Percentiles rank a stretch among this genome's conserved stretches.
Evolutionary conservation across 192 early-diverging fungal species (phyloP).

Genomic region (Coemansia furcata): DNA sequence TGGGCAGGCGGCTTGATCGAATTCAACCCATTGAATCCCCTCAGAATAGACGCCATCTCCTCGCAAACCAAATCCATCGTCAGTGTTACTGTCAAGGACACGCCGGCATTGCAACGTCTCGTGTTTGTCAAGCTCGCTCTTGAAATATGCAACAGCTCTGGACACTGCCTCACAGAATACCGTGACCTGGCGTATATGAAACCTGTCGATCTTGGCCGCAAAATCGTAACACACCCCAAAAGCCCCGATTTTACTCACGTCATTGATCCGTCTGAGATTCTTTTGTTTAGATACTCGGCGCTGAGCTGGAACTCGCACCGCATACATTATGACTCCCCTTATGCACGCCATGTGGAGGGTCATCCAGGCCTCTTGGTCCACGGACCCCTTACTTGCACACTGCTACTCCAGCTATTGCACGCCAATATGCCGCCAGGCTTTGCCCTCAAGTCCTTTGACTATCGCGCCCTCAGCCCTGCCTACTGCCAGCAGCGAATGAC

Average conservation of each 20-base stretch:
- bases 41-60: conserved; percentile 64
- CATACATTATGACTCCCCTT: conserved; percentile 82
- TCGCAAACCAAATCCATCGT: conserved; percentile 59
- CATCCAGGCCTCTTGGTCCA: conserved; percentile 74
- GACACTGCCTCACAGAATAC: conserved; percentile 62
- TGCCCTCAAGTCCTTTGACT: conserved; percentile 61
- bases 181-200: conserved; percentile 69
- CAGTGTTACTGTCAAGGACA: conserved; percentile 58
- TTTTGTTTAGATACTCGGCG: conserved; percentile 85
- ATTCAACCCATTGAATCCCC: conserved; percentile 57
- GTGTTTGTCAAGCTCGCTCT: conserved; percentile 72
- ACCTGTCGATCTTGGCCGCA: conserved; percentile 25
- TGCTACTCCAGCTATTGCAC: conserved; percentile 67
- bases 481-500: conserved; percentile 59
- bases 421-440: conserved; percentile 40
- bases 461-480: conserved; percentile 69
- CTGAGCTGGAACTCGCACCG: conserved; percentile 87
- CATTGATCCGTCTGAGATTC: conserved; percentile 64
- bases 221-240: conserved; percentile 43
- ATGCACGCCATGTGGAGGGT: conserved; percentile 65
- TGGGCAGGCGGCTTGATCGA: conserved; percentile 82
- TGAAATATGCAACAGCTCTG: conserved; percentile 60
- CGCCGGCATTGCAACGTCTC: conserved; percentile 39
- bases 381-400: conserved; percentile 76
- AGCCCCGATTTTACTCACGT: conserved; percentile 60